Conservation (phyloP, 495 filamentous ascomycete species). For the Penicillium alfredii region DNA sequence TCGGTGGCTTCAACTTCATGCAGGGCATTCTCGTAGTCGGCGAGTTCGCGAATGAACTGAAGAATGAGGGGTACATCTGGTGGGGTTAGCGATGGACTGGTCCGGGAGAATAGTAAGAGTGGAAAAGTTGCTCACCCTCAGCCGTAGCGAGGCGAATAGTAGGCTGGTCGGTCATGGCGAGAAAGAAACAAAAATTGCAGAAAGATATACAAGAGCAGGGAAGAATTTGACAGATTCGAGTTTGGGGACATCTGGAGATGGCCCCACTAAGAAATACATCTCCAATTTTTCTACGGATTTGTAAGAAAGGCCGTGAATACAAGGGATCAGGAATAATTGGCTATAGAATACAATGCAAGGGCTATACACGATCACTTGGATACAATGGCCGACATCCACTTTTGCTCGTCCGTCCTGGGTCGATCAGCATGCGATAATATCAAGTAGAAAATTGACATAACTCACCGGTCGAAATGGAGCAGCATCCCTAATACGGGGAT, state of each 20-base stretch:
- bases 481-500: slow-evolving; percentile 88
- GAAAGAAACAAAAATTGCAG: background rate
- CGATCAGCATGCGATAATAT: background rate
- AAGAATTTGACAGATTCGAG: too few species aligned
- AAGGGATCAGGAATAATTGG: too few species aligned
- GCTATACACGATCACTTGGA: slow-evolving; percentile 34
- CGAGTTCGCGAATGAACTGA: slow-evolving; percentile 77
- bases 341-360: slow-evolving; percentile 7
- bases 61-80: slow-evolving; percentile 82
- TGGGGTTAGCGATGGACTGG: slow-evolving; percentile 6
- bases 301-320: background rate
- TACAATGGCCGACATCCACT: slow-evolving; percentile 77
- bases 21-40: slow-evolving; percentile 70
- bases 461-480: slow-evolving; percentile 85
- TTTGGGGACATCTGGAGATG: too few species aligned
- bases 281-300: slow-evolving; percentile 1
- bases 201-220: background rate
- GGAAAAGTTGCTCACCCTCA: slow-evolving; percentile 30
- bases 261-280: background rate
- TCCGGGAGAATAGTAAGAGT: background rate
- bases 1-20: slow-evolving; percentile 75
- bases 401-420: slow-evolving; percentile 74
- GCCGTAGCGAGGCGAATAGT: slow-evolving; percentile 46
- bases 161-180: slow-evolving; percentile 34
- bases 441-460: background rate